phyloP scores from a whole-genome alignment of 176 grass and related monocot genomes.

The Tuctoria greenei region DNA sequence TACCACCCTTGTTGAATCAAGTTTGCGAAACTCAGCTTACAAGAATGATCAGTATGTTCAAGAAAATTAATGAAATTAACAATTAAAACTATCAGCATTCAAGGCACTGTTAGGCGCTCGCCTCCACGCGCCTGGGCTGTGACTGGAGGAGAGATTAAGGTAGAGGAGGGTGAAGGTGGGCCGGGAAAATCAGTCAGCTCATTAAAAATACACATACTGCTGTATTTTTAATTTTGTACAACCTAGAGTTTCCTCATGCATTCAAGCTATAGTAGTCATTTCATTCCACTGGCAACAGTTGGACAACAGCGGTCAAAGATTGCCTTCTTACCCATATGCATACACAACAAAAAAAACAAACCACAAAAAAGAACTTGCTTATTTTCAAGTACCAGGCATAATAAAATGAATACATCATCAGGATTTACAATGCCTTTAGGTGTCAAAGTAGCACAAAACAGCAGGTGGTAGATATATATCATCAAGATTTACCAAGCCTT shows the following conservation, averaged over 20 bases:
- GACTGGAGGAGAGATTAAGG: no score
- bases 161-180: no score
- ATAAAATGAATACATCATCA: conserved; percentile 37
- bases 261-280: conserved; percentile 71
- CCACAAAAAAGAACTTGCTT: conserved; percentile 55
- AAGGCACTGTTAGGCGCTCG: no score
- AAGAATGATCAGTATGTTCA: conserved; percentile 19
- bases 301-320: conserved; percentile 75
- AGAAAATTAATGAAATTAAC: conserved; percentile 36
- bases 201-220: no score
- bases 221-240: no score
- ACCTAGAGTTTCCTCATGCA: conserved; percentile 77
- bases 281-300: conserved; percentile 82
- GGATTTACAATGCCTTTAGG: conserved; percentile 8
- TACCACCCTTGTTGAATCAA: background rate
- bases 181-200: no score
- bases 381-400: conserved; percentile 51
- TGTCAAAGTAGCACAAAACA: background rate
- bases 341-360: conserved; percentile 67
- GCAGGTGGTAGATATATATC: background rate
- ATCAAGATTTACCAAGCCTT: no score
- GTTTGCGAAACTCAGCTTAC: conserved; percentile 5
- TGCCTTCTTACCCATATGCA: conserved; percentile 86
- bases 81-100: conserved; percentile 19
- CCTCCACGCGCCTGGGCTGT: no score